Conservation (phyloP, 768 basidiomycete species). For the Melanogaster broomeanus region DNA sequence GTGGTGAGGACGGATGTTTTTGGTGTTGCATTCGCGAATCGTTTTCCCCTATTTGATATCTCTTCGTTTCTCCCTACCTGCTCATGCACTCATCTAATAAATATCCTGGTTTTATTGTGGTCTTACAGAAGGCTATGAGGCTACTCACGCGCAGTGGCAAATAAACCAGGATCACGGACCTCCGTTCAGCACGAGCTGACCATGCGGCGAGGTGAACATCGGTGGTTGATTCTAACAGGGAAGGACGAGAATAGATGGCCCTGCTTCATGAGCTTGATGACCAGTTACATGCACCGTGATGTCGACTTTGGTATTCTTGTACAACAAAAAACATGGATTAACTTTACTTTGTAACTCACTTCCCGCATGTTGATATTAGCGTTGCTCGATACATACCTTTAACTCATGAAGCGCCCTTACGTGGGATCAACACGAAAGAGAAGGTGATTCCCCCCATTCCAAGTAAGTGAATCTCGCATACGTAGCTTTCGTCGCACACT, state of each 20-base stretch:
- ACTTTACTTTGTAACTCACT: neutral
- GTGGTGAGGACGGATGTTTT: neutral
- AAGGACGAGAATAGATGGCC: neutral
- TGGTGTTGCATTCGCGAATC: neutral
- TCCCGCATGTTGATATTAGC: neutral
- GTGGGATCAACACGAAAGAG: slow-evolving; percentile 3
- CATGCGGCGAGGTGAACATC: neutral
- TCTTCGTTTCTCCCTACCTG: slow-evolving; percentile 3
- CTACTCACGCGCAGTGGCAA: slow-evolving; percentile 26
- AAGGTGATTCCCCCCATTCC: slow-evolving; percentile 5
- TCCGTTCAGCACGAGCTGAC: neutral
- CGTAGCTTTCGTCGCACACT: slow-evolving; percentile 4
- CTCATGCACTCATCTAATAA: slow-evolving; percentile 21
- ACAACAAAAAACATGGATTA: neutral
- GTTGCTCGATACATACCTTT: neutral
- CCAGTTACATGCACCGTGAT: neutral
- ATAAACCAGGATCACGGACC: slow-evolving; percentile 9
- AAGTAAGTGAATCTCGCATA: neutral
- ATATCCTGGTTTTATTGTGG: slow-evolving; percentile 7
- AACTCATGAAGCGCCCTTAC: slow-evolving; percentile 4
- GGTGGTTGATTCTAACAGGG: neutral
- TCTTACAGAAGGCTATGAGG: slow-evolving; percentile 30
- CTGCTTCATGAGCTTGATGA: neutral
- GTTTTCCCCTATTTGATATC: slow-evolving; percentile 1
- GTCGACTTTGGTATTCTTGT: slow-evolving; percentile 1